These are phyloP conservation scores for Claviceps sorghi DNA, from an alignment of 2,329 filamentous ascomycete genomes.

Conservation along the genomic window DNA sequence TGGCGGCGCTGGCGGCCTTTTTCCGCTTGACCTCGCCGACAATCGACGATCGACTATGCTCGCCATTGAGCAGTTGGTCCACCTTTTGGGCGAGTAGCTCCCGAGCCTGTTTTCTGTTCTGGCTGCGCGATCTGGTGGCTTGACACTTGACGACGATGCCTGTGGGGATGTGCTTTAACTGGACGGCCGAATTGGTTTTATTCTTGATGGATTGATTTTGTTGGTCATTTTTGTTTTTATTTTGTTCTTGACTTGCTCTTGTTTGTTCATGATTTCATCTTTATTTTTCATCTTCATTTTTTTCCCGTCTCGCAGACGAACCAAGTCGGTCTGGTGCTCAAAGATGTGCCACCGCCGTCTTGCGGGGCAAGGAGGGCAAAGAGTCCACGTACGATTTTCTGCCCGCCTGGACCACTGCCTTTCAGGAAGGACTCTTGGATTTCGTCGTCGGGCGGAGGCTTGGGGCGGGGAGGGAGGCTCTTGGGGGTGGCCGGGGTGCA, in stretches of 20 bases:
- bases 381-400: constrained; percentile 61
- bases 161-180: constrained; percentile 78
- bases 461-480: constrained; percentile 62
- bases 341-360: too few species aligned
- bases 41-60: constrained; percentile 49
- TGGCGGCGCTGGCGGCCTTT: constrained; percentile 60
- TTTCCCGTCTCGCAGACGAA: too few species aligned
- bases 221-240: background rate
- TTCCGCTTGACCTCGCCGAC: constrained; percentile 49
- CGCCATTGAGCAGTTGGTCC: constrained; percentile 60
- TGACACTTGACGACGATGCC: constrained; percentile 91
- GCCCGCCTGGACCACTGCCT: constrained; percentile 81
- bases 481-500: constrained; percentile 13
- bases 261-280: too few species aligned
- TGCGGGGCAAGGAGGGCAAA: too few species aligned
- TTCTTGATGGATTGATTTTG: constrained; percentile 46
- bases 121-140: constrained; percentile 69
- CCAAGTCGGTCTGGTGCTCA: too few species aligned
- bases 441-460: constrained; percentile 58
- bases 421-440: constrained; percentile 79
- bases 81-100: constrained; percentile 58
- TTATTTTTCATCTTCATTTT: background rate
- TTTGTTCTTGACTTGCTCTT: background rate
- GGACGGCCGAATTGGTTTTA: constrained; percentile 91
- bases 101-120: constrained; percentile 78